Evolutionary conservation across 129 eudicot species (phyloP), one percentile per base, ranked within the genome.

Genomic region (Rutidosis leptorrhynchoides): DNA sequence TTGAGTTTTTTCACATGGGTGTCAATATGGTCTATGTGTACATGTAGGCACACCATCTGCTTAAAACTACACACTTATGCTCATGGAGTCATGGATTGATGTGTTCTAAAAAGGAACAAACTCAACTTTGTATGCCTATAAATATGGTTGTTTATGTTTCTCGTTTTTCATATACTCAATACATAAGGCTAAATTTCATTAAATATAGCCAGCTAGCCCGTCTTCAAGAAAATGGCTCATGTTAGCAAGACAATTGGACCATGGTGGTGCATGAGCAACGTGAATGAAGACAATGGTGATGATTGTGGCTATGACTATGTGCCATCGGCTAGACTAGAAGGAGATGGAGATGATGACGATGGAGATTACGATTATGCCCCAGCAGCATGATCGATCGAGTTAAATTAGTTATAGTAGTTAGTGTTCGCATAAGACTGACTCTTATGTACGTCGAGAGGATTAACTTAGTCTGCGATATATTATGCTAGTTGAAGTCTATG

Each of bases 21-120:
- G 21, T 8, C 21, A 23, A 58, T 66, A 65, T 58, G 54, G 54
- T 17, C 54, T n/a, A 45, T 48, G 52, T 45, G 40, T 32, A 32
- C 64, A 70, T 56, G 58, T 35, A 35, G 69, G 17, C 78, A 74
- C 78, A 28, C 42, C 51, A 48, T 58, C 45, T 49, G 3, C 61
- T 56, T 48, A 12, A 22, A 65, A 16, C 49, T 43, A 60, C 78
- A 74, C 78, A 60, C 82, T 81, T 69, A 49, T 46, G n/a, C 77
- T 35, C 51, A 67, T 64, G 78, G 51, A 29, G 73, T 35, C 51
- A 67, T 64, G 78, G 51, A 29, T 67, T 20, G 0, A 49, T 12
- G 15, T 3, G 51, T 21, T 54, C 35, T 55, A 27, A 67, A 27
- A 67, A 32, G 23, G 37, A 35, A 11, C 6, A 17, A 19, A n/a